Conservation (phyloP, 2,329 filamentous ascomycete species). For the Elsinoe ampelina region DNA sequence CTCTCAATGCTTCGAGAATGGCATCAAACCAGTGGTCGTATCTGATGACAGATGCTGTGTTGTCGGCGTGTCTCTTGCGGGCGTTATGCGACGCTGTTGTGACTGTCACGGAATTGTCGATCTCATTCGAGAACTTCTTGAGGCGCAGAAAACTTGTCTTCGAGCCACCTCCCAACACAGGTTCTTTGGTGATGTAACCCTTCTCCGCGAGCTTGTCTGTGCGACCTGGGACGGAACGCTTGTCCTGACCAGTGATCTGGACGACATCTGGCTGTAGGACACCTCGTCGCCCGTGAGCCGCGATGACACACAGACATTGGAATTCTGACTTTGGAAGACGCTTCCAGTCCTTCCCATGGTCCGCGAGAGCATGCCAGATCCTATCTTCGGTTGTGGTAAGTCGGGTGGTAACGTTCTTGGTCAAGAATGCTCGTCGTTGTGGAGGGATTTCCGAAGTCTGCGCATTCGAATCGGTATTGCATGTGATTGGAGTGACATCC, state of each 20-base stretch:
- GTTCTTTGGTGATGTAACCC: slow-evolving; percentile 53
- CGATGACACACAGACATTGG: slow-evolving; percentile 49
- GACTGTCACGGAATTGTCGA: slow-evolving; percentile 17
- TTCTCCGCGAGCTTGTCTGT: slow-evolving; percentile 48
- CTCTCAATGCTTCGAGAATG: slow-evolving; percentile 41
- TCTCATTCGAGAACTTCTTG: slow-evolving; percentile 37
- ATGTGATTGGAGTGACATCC: slow-evolving; percentile 40
- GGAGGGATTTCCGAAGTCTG: neutral
- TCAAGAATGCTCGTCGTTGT: slow-evolving; percentile 6
- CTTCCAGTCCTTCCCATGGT: slow-evolving; percentile 48
- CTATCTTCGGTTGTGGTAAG: slow-evolving; percentile 46
- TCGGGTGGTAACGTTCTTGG: slow-evolving; percentile 21
- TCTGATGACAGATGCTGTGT: slow-evolving; percentile 25
- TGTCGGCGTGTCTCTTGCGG: slow-evolving; percentile 15
- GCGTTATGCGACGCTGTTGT: slow-evolving; percentile 8
- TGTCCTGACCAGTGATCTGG: slow-evolving; percentile 51
- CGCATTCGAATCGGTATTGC: neutral
- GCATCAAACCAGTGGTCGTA: slow-evolving; percentile 41
- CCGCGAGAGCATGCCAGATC: slow-evolving; percentile 51
- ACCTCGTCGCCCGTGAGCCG: slow-evolving; percentile 43
- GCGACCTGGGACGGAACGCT: slow-evolving; percentile 53
- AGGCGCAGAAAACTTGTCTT: slow-evolving; percentile 50
- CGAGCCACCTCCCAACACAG: slow-evolving; percentile 38
- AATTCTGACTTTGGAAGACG: slow-evolving; percentile 49
- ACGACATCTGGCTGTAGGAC: slow-evolving; percentile 50